phyloP scores from a whole-genome alignment of 768 basidiomycete genomes.

The Saitozyma podzolica region DNA sequence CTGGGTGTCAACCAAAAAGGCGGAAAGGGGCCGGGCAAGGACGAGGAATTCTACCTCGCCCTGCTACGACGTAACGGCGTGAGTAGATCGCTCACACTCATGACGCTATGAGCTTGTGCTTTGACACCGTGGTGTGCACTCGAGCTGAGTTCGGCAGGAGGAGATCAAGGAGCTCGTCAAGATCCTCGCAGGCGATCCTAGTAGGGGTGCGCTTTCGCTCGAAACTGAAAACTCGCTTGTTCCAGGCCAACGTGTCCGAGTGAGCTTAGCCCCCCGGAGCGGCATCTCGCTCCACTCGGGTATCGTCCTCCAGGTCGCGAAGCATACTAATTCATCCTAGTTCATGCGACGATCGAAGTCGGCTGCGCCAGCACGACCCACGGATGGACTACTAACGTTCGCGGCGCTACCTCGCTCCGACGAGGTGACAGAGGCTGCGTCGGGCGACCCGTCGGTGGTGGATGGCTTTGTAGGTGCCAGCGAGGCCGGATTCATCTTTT shows the following conservation, averaged over 20 bases:
- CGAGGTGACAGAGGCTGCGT: not conserved
- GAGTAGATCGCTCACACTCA: not conserved
- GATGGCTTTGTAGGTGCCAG: constrained; percentile 37
- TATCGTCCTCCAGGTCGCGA: not conserved
- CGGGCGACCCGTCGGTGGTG: constrained; percentile 16
- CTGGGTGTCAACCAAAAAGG: constrained; percentile 48
- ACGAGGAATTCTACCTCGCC: constrained; percentile 50
- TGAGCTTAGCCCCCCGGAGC: constrained; percentile 13
- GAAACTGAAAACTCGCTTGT: constrained; percentile 46
- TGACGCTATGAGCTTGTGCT: not conserved
- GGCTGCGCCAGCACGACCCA: not conserved
- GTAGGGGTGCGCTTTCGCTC: constrained; percentile 45
- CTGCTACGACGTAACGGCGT: constrained; percentile 17
- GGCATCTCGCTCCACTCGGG: not conserved
- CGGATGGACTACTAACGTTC: constrained; percentile 7
- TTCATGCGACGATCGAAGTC: constrained; percentile 18
- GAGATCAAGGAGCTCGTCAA: constrained; percentile 29
- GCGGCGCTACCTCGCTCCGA: constrained; percentile 10
- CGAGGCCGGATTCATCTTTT: constrained; percentile 37
- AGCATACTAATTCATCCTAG: not conserved
- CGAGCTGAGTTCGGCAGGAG: not conserved
- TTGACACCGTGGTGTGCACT: not conserved
- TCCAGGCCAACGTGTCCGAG: constrained; percentile 44
- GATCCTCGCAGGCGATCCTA: constrained; percentile 51
- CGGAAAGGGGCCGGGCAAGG: constrained; percentile 36